Evolutionary conservation across 2,329 filamentous ascomycete species (phyloP).

Genomic region (Clarireedia hainanense): DNA sequence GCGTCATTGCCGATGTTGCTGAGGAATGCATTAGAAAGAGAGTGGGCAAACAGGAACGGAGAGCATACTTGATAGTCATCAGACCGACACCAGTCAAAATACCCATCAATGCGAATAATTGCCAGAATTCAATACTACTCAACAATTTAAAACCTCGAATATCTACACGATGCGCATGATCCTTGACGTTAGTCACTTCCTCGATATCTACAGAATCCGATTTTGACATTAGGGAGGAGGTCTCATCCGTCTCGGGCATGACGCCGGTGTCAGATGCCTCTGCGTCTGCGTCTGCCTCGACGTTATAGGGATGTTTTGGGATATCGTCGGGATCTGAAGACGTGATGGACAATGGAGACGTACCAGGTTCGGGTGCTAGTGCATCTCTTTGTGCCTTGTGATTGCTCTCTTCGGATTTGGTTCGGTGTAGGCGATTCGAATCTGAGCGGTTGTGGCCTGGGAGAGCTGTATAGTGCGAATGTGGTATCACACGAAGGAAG

Average conservation of each 20-base stretch:
- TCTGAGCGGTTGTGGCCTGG: constrained; percentile 30
- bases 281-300: constrained; percentile 15
- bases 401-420: constrained; percentile 38
- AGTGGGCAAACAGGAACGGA: constrained; percentile 12
- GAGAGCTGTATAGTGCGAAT: constrained; percentile 37
- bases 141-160: constrained; percentile 77
- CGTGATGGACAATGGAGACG: constrained; percentile 35
- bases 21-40: constrained; percentile 1
- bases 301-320: constrained; percentile 24
- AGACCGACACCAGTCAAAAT: constrained; percentile 88
- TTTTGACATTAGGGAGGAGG: constrained; percentile 68
- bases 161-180: constrained; percentile 77
- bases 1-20: constrained; percentile 92
- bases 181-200: constrained; percentile 46
- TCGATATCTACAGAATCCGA: constrained; percentile 41
- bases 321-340: constrained; percentile 24
- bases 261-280: constrained; percentile 23
- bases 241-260: constrained; percentile 54
- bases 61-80: constrained; percentile 94
- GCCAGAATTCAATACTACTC: constrained; percentile 74
- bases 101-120: constrained; percentile 78
- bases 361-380: constrained; percentile 55
- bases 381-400: constrained; percentile 31
- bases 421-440: constrained; percentile 34
- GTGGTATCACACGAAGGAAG: constrained; percentile 70